phyloP scores from a whole-genome alignment of 2,329 filamentous ascomycete species.

The Lecanicillium sp. region DNA sequence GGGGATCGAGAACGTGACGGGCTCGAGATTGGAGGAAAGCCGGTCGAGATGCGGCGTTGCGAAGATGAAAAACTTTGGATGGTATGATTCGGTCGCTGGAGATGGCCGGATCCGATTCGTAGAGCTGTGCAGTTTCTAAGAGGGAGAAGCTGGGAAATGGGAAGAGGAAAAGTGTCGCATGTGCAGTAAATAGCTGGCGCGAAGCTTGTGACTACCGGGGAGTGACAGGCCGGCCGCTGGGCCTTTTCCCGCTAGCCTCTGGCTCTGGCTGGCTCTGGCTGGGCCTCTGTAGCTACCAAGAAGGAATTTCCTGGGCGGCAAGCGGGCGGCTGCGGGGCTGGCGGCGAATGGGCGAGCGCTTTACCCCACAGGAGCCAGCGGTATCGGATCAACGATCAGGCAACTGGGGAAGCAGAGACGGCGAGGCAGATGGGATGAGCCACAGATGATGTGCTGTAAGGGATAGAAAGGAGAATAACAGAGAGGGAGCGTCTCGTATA shows the following conservation, averaged over 20 bases:
- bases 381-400: constrained; percentile 10
- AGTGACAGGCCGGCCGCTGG: constrained; percentile 1
- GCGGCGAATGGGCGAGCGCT: background rate
- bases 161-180: background rate
- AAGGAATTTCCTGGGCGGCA: no score
- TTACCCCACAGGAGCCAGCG: constrained; percentile 11
- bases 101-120: no score
- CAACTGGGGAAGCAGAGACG: background rate
- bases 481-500: background rate
- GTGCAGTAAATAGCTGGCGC: background rate
- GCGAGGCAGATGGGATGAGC: background rate
- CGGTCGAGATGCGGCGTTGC: no score
- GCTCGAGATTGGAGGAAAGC: background rate
- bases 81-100: no score
- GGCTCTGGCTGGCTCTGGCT: background rate
- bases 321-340: no score
- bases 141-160: background rate
- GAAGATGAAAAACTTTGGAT: no score
- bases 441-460: background rate
- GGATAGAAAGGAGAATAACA: no score
- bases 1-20: no score
- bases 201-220: constrained; percentile 9
- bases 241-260: background rate
- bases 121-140: no score
- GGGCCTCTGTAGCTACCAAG: no score